Evolutionary conservation across 441 rosid species (phyloP).

Genomic region (Arabidopsis hybrid): DNA sequence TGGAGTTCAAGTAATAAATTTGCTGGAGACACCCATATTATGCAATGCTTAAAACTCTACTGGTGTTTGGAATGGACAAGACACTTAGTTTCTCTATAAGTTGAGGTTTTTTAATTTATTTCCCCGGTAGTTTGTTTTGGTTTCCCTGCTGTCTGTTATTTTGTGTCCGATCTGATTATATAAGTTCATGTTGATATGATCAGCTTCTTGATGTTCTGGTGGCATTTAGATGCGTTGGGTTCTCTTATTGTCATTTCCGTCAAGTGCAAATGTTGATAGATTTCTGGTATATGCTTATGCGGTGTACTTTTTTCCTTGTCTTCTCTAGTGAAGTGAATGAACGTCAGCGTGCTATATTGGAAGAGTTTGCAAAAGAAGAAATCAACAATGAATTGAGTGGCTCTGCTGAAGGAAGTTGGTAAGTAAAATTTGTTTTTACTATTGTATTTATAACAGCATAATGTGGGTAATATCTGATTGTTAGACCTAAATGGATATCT

Average conservation of each 20-base stretch:
- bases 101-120: neutral
- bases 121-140: neutral
- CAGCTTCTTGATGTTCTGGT: slow-evolving; percentile 9
- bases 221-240: slow-evolving; percentile 16
- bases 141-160: neutral
- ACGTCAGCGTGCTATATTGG: slow-evolving; percentile 79
- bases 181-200: slow-evolving; percentile 5
- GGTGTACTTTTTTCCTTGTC: slow-evolving; percentile 32
- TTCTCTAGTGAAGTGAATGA: slow-evolving; percentile 65
- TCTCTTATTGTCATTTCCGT: slow-evolving; percentile 2
- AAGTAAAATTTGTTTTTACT: slow-evolving; percentile 36
- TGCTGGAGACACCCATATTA: slow-evolving; percentile 6
- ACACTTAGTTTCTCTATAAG: slow-evolving; percentile 12
- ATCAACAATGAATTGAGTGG: slow-evolving; percentile 55
- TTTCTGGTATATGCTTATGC: slow-evolving; percentile 23
- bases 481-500: slow-evolving; percentile 21
- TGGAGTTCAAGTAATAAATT: neutral
- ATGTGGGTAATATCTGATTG: slow-evolving; percentile 10
- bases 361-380: slow-evolving; percentile 89
- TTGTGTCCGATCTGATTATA: neutral
- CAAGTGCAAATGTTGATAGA: slow-evolving; percentile 7
- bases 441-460: slow-evolving; percentile 1
- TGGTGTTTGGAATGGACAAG: slow-evolving; percentile 6
- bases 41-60: slow-evolving; percentile 11
- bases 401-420: slow-evolving; percentile 65